Evolutionary conservation across 371 early-diverging fungal genomes (phyloP), one percentile per base, ranked within the genome.

Genomic region (Mortierella sp.): DNA sequence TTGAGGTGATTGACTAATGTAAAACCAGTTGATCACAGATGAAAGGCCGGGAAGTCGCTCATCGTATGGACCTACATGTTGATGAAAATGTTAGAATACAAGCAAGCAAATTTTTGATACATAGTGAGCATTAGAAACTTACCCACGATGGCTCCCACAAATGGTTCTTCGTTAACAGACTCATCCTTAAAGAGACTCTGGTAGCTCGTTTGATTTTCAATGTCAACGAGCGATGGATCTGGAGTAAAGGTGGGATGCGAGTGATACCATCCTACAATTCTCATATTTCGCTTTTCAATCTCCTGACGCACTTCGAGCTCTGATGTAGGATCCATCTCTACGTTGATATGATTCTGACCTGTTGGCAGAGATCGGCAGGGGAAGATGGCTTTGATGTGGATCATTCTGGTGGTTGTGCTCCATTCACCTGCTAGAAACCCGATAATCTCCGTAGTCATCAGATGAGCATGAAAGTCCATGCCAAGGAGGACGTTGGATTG

Each of bases 231-330:
- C 39, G 93, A 93, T 30, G 96, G 95, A 54, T 90, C 88, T 8
- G 95, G 92, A 28, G 87, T 84, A 80, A 95, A 95, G 0, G 92
- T 90, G 28, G 96, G 96, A 81, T 95, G 96, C 45, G 93, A 93
- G 76, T 95, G 96, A 83, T 94, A 95, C 96, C 97, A 96, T 20
- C 97, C 97, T 9, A 96, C 94, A 5, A 96, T 93, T 22, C 87
- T 85, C 90, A 96, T 85, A 10, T 92, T 87, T 14, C 87, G 84
- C 28, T 90, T 90, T 52, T 88, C 89, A 83, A 96, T 94, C 80
- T 90, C 77, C 60, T 93, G 90, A 4, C 95, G 87, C 12, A 92
- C 94, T 54, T 92, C 93, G 64, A 94, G 86, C 45, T 94, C 94
- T 59, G 92, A 91, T 2, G 90, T 92, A 0, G 96, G 96, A 68